Percentiles rank a stretch among this genome's conserved stretches.
These are phyloP conservation scores for Talaromyces nanjingensis DNA, from an alignment of 495 filamentous ascomycete genomes.

Conservation along the genomic window DNA sequence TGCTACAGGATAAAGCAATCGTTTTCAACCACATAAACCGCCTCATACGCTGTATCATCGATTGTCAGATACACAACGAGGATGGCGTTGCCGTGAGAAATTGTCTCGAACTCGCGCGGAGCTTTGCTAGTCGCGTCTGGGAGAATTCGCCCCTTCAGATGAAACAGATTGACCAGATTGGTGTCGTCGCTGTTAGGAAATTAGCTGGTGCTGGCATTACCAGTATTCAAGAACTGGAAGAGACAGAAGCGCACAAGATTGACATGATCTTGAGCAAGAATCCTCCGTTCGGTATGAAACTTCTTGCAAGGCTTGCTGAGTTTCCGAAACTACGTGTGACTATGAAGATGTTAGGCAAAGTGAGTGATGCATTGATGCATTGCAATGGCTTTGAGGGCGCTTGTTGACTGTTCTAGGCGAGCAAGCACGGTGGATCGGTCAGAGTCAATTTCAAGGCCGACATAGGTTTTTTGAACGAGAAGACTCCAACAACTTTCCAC, in stretches of 20 bases:
- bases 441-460: slow-evolving; percentile 58
- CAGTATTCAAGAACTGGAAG: slow-evolving; percentile 63
- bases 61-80: slow-evolving; percentile 63
- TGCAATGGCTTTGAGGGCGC: neutral
- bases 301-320: slow-evolving; percentile 53
- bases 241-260: slow-evolving; percentile 60
- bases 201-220: slow-evolving; percentile 64
- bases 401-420: slow-evolving; percentile 24
- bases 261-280: slow-evolving; percentile 72
- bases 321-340: slow-evolving; percentile 72
- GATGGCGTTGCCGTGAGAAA: slow-evolving; percentile 62
- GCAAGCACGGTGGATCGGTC: slow-evolving; percentile 36
- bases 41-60: slow-evolving; percentile 75
- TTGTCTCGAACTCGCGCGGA: slow-evolving; percentile 72
- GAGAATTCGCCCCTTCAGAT: slow-evolving; percentile 79
- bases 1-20: slow-evolving; percentile 59
- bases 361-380: slow-evolving; percentile 16
- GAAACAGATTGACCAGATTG: slow-evolving; percentile 81
- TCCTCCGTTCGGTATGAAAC: slow-evolving; percentile 71
- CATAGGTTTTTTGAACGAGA: slow-evolving; percentile 67
- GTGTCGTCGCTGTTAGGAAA: slow-evolving; percentile 69
- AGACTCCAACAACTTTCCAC: slow-evolving; percentile 52
- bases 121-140: slow-evolving; percentile 76
- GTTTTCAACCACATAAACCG: slow-evolving; percentile 72
- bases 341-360: slow-evolving; percentile 43